Conservation (phyloP, 2,329 filamentous ascomycete species). For the Aspergillus sp. region DNA sequence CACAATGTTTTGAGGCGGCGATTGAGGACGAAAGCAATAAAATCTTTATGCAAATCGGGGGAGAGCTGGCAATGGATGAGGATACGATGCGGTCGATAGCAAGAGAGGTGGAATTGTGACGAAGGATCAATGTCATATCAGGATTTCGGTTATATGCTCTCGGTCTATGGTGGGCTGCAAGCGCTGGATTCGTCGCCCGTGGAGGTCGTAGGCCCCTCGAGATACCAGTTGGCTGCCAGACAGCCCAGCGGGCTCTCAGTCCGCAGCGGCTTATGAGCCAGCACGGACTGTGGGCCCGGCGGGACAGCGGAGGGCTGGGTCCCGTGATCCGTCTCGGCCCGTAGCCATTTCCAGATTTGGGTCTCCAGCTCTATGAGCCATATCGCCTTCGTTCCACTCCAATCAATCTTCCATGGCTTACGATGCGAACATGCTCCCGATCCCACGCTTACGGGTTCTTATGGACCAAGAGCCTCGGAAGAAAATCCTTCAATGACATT, state of each 20-base stretch:
- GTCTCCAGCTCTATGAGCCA: background rate
- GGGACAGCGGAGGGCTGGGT: background rate
- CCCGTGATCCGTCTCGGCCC: background rate
- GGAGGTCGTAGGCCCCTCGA: background rate
- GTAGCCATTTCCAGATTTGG: background rate
- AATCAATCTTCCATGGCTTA: no score
- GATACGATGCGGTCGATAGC: background rate
- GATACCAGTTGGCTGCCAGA: constrained; percentile 1
- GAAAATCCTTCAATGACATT: no score
- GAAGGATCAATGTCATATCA: constrained; percentile 1
- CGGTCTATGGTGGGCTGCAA: background rate
- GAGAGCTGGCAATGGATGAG: background rate
- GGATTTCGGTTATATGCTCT: background rate
- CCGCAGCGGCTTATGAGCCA: background rate
- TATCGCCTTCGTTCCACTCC: no score
- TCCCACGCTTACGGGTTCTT: no score
- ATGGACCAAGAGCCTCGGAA: no score
- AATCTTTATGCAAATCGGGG: background rate
- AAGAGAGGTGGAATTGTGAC: background rate
- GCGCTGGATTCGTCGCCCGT: background rate
- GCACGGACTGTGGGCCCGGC: background rate
- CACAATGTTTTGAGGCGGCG: constrained; percentile 19
- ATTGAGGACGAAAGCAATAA: constrained; percentile 13
- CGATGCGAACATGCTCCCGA: no score
- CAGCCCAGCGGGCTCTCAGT: background rate